Evolutionary conservation across 306 rosid genomes (phyloP), one percentile per base, ranked within the genome.

Genomic region (Dryas alaskensis): DNA sequence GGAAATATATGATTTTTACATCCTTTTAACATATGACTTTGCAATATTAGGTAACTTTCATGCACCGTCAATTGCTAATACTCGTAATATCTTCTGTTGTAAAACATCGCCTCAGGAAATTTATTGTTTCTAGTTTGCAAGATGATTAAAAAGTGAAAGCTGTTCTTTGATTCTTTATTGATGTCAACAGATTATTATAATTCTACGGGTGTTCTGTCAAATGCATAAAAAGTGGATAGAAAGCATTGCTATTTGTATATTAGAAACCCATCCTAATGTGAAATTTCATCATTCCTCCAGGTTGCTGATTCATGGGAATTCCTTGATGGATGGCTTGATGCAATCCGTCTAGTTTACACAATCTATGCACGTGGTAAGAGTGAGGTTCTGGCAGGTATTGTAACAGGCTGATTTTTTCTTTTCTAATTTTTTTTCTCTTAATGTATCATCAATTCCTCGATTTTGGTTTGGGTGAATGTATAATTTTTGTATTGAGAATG

Each of bases 321-420:
- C 43, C 85, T 95, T 68, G 99, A 95, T 67, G 99, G 98, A 60
- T 95, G 99, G 99, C 86, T 92, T 65, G 99, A 95, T 82, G 99
- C 97, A 75, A 74, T 95, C 79, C 94, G 97, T 76, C 81, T 92
- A 59, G 99, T 95, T 44, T 95, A 95, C 83, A 92, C 99, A 9
- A 95, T 92, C 65, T 90, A 88, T 65, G 99, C 92, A 22, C 93
- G 99, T 42, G 86, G 94, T 69, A 95, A 92, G 83, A 88, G 89
- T 70, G 98, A 92, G 64, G 97, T 92, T 67, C 86, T 92, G 78
- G 97, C 97, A 5, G 98, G 98, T 72, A 88, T 95, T 50, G 81
- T 87, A 76, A 76, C 97, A 39, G 93, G 89, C 49, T 93, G 88
- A 93, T 73, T 79, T 62, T 51, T 51, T 66, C 27, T 73, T 60